These are phyloP conservation scores for Neurospora sp. DNA, from an alignment of 495 filamentous ascomycete species.

Conservation along the genomic window DNA sequence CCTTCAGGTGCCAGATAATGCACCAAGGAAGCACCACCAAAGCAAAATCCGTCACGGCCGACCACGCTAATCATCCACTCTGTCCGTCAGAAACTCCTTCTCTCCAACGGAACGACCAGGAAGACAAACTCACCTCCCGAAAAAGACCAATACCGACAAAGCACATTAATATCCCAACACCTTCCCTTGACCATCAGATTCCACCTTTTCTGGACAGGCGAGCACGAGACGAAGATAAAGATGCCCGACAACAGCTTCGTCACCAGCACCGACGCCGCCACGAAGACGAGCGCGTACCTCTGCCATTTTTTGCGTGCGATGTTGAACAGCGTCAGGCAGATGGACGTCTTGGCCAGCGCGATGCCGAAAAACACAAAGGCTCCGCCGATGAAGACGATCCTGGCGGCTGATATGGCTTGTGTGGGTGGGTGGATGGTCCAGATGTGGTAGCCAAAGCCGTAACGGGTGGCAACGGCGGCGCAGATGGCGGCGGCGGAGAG, in stretches of 20 bases:
- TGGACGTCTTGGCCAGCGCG: neutral
- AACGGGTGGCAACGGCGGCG: neutral
- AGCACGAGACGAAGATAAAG: neutral
- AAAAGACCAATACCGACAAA: neutral
- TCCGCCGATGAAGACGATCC: neutral
- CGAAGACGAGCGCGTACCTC: neutral
- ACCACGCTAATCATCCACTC: slow-evolving; percentile 4
- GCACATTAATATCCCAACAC: neutral
- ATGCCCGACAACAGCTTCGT: neutral
- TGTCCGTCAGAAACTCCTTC: neutral
- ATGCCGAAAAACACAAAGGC: neutral
- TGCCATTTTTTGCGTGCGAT: neutral
- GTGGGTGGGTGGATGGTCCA: neutral
- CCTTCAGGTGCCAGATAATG: slow-evolving; percentile 16
- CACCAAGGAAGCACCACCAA: slow-evolving; percentile 16
- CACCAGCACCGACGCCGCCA: neutral
- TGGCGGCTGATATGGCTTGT: neutral
- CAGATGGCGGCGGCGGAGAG: neutral
- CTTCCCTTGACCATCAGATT: neutral
- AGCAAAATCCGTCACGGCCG: neutral
- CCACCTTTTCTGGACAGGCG: neutral
- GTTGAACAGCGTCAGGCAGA: neutral
- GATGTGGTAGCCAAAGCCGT: neutral
- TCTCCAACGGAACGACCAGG: neutral
- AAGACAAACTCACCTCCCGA: neutral